Evolutionary conservation across 768 basidiomycete species (phyloP), one percentile per base, ranked within the genome.

Genomic region (Amanita muscaria): DNA sequence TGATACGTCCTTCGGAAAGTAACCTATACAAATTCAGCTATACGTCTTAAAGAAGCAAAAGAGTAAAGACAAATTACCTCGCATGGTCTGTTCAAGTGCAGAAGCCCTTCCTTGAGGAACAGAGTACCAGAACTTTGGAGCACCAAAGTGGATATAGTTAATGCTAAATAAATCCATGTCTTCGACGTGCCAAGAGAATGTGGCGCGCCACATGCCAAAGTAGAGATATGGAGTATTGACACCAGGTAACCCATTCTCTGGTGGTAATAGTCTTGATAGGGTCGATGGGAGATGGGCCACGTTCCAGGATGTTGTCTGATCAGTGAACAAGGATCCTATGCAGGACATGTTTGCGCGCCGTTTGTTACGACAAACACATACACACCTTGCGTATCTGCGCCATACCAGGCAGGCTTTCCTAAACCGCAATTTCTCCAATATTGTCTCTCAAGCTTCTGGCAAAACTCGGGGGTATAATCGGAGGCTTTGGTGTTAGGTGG

Each of bases 91-190:
- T 60, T 98, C 96, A n/a, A 99, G 74, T 9, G 82, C 79, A 11
- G 67, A 64, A 0, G 91, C 80, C 47, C 89, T 76, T 14, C 73
- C 83, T 61, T 96, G 93, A 3, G 96, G 96, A 14, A 98, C 73
- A 2, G 92, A 84, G 61, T 98, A 98, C 96, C 96, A 99, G 56
- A 87, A 85, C 54, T 89, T 98, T 1, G 93, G 92, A 0, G 93
- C 92, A 0, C 96, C 96, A 53, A 97, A 98, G 62, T 99, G 96
- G 44, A 99, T 89, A 60, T 92, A 98, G 59, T 99, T 99, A 67
- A 99, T 98, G 46, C 90, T 93, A 64, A 94, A 97, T 1, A 99
- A 73, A 58, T 99, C 96, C 88, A 97, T 96, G 62, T 99, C 96
- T 63, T 99, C 96, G 38, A 99, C 96, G 55, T 99, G 96, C 94